Conservation (phyloP, 768 basidiomycete species). For the Collybia sp. region DNA sequence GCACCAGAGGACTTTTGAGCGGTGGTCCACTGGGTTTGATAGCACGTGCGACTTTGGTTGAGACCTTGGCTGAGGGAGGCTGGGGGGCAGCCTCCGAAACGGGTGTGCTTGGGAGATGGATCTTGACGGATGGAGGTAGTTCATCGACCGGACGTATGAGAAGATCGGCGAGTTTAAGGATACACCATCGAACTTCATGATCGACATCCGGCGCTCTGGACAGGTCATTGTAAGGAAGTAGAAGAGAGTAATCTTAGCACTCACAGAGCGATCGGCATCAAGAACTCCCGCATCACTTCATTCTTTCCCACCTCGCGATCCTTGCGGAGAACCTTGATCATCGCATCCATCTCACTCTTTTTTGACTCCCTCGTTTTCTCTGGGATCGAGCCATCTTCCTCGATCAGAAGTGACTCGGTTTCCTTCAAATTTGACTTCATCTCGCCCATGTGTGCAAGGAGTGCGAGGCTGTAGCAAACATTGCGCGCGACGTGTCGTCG, state of each 20-base stretch:
- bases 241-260: conserved; percentile 19
- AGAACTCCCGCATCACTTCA: conserved; percentile 69
- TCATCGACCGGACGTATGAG: conserved; percentile 82
- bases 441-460: conserved; percentile 87
- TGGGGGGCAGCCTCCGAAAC: conserved; percentile 56
- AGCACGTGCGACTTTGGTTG: conserved; percentile 34
- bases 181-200: conserved; percentile 85
- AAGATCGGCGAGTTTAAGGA: conserved; percentile 89
- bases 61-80: conserved; percentile 48
- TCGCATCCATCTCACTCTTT: conserved; percentile 77
- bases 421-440: conserved; percentile 77
- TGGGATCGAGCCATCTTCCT: conserved; percentile 75
- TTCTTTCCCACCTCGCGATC: conserved; percentile 83
- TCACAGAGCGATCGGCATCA: conserved; percentile 82
- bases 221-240: conserved; percentile 9
- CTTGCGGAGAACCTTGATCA: conserved; percentile 86
- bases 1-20: conserved; percentile 34
- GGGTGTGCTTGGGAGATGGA: conserved; percentile 75
- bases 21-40: conserved; percentile 33
- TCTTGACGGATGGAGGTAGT: conserved; percentile 78
- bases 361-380: conserved; percentile 72
- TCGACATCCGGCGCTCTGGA: conserved; percentile 70
- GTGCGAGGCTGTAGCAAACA: conserved; percentile 81
- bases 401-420: conserved; percentile 72
- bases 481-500: conserved; percentile 85